phyloP scores from a whole-genome alignment of 106 monocot genomes.

The Chionographis japonica region DNA sequence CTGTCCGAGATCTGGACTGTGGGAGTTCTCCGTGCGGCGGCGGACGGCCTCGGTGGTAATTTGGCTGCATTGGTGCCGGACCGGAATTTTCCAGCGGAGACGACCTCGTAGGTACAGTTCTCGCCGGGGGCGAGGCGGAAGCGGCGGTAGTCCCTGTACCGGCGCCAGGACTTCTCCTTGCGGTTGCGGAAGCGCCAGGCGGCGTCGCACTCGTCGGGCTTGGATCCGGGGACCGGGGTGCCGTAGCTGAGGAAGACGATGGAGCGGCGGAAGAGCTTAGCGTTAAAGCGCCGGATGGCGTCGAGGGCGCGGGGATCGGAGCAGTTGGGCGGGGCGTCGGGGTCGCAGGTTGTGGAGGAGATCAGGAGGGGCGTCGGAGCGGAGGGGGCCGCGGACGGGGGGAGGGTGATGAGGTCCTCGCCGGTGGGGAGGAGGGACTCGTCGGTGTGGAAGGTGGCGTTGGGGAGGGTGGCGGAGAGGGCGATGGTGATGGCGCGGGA shows the following conservation, averaged over 20 bases:
- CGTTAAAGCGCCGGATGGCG: conserved; percentile 47
- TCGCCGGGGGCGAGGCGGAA: conserved; percentile 47
- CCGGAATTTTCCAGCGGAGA: conserved; percentile 48
- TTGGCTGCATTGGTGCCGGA: conserved; percentile 55
- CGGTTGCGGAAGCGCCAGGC: conserved; percentile 86
- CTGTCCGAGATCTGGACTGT: conserved; percentile 13
- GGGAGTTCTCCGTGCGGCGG: neutral
- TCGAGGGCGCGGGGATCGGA: conserved; percentile 50
- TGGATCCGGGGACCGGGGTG: conserved; percentile 55
- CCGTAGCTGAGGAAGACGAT: conserved; percentile 75
- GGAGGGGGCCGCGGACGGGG: conserved; percentile 1
- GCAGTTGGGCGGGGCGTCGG: conserved; percentile 42
- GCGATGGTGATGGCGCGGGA: conserved; percentile 57
- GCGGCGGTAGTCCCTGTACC: conserved; percentile 79
- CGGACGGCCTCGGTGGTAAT: neutral
- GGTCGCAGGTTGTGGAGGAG: conserved; percentile 18
- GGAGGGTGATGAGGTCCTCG: conserved; percentile 41
- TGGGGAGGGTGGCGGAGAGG: conserved; percentile 62
- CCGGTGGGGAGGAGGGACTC: conserved; percentile 67
- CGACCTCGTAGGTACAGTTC: conserved; percentile 47
- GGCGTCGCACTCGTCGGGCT: conserved; percentile 57
- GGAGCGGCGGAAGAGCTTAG: conserved; percentile 30
- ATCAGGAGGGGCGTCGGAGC: neutral
- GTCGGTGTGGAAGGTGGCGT: conserved; percentile 87
- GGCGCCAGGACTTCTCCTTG: conserved; percentile 81